phyloP scores from a whole-genome alignment of 306 rosid species.

The Inga oerstediana region DNA sequence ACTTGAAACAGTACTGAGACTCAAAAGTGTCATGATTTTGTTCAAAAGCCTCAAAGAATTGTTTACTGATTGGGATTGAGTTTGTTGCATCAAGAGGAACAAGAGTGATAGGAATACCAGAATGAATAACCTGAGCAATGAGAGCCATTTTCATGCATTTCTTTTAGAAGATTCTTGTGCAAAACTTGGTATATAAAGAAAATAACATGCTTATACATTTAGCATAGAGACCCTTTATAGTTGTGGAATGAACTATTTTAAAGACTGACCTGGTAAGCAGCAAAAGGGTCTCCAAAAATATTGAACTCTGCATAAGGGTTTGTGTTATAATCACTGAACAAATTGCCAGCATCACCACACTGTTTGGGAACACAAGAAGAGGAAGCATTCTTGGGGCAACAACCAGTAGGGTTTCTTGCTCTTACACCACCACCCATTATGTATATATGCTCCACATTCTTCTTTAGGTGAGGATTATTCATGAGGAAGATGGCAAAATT shows the following conservation, averaged over 20 bases:
- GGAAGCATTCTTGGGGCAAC: conserved; percentile 74
- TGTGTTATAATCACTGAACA: conserved; percentile 69
- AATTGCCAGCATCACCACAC: conserved; percentile 83
- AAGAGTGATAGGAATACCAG: conserved; percentile 89
- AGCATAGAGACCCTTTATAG: background rate
- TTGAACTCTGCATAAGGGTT: conserved; percentile 94
- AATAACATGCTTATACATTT: background rate
- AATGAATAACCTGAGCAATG: conserved; percentile 73
- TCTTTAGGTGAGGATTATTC: conserved; percentile 80
- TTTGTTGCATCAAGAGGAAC: conserved; percentile 95
- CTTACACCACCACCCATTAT: conserved; percentile 95
- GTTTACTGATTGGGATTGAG: conserved; percentile 70
- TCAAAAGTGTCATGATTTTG: conserved; percentile 64
- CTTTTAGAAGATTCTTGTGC: background rate
- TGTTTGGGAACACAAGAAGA: conserved; percentile 68
- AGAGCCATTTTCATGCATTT: background rate
- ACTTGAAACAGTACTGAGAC: conserved; percentile 78
- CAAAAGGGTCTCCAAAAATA: conserved; percentile 89
- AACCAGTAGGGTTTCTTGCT: conserved; percentile 81
- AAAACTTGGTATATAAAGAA: background rate
- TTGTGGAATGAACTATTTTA: background rate
- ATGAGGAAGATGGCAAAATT: conserved; percentile 83
- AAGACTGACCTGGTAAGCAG: conserved; percentile 77
- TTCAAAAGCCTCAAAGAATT: conserved; percentile 71
- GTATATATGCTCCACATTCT: conserved; percentile 77